Conservation (phyloP, 148 eudicot species). For the Dysphania ambrosioides region DNA sequence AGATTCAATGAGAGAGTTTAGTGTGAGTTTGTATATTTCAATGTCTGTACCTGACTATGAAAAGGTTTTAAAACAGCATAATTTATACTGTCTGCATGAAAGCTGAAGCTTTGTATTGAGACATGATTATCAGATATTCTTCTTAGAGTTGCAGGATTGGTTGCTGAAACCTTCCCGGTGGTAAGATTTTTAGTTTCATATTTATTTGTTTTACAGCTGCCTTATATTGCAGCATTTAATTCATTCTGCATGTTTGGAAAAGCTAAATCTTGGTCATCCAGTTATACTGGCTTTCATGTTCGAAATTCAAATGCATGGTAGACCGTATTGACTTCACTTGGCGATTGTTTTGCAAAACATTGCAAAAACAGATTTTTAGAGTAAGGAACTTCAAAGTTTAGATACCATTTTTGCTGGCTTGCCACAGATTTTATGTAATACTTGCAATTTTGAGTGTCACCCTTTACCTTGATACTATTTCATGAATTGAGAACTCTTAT, state of each 20-base stretch:
- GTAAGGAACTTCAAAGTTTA: background rate
- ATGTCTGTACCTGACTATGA: background rate
- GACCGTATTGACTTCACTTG: background rate
- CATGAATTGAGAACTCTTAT: background rate
- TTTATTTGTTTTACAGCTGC: background rate
- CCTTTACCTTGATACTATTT: background rate
- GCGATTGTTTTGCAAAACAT: background rate
- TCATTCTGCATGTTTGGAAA: background rate
- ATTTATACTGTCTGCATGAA: background rate
- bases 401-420: background rate
- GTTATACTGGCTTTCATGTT: background rate
- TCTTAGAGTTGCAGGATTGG: constrained; percentile 13
- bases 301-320: background rate
- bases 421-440: background rate
- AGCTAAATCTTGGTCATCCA: background rate
- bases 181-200: background rate
- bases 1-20: background rate
- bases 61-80: background rate
- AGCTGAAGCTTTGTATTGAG: constrained; percentile 10
- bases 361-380: background rate
- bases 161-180: constrained; percentile 10
- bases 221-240: constrained; percentile 4
- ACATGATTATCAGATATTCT: constrained; percentile 1
- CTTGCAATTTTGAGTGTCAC: background rate
- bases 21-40: background rate